Base-by-base conservation (phyloP, 2,329 filamentous ascomycete genomes). In the Nothophoma quercina region DNA sequence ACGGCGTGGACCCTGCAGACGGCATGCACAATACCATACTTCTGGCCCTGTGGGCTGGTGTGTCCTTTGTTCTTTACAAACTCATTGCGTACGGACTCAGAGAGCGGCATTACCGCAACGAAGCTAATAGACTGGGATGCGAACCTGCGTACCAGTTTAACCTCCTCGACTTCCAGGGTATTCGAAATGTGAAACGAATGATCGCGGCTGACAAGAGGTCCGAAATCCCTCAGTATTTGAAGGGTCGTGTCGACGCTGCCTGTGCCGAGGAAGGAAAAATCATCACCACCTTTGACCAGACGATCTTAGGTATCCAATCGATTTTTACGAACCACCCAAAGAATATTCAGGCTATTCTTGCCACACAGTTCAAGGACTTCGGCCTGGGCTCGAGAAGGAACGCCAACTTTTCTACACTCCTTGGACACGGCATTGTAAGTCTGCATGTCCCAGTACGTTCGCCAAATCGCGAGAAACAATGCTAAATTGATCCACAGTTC, bases 131-230 rank as follows among this genome's bases (percentile, higher is more conserved):
- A 30, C 55, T 69, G 7, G 79, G 79, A 15, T 83, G 82, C 60
- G 68, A 79, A 32, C 73, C 73, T 2, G 69, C 76, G 2, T 60
- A 72, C 13, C 56, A 64, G 7, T 45, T 55, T 18, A 80, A 76
- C 55, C 76, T 78, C 0, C 75, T 81, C 59, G 75, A 76, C 2
- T 60, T 85, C 38, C 67, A 85, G 1, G 84, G 84, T 4, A 60
- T 81, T n/a, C 78, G 81, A 58, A 66, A 78, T 40, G 73, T 83
- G 51, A 43, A 64, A 25, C 55, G 67, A 16, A 74, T 78, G 23
- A 35, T 78, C 6, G 69, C 69, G 8, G 73, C 77, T 1, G 53
- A 77, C 29, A 77, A 72, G 13, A 51, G 63, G 18, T 67, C 67
- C 33, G 45, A 65, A 10, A 23, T 67, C 0, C 66, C 77, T 5